Conservation (phyloP, 140 eudicot species). For the Cichorium intybus region DNA sequence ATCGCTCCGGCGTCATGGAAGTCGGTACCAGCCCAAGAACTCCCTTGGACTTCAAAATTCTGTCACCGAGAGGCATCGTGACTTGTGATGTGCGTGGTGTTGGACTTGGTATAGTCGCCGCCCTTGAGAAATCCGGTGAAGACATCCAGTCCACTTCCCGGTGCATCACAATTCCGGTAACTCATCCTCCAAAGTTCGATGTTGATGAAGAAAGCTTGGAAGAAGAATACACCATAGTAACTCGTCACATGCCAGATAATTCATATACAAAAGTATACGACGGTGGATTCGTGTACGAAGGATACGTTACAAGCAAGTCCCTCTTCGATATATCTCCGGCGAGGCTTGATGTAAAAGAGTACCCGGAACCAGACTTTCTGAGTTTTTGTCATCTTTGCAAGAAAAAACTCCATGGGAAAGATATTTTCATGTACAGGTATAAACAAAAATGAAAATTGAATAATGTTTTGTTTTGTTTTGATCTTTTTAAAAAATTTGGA, state of each 20-base stretch:
- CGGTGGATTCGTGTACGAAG: background rate
- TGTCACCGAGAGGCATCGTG: constrained; percentile 53
- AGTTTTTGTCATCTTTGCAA: constrained; percentile 58
- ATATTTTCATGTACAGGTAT: constrained; percentile 84
- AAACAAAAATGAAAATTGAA: background rate
- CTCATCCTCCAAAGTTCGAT: constrained; percentile 15
- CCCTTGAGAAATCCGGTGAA: constrained; percentile 46
- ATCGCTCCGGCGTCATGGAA: constrained; percentile 15
- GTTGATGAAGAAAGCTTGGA: constrained; percentile 20
- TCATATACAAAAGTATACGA: constrained; percentile 45
- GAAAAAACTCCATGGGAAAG: constrained; percentile 66
- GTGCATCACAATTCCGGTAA: constrained; percentile 42
- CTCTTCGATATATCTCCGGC: constrained; percentile 55
- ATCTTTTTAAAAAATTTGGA: background rate
- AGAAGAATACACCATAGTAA: constrained; percentile 67
- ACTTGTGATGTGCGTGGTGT: constrained; percentile 51
- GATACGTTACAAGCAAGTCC: background rate
- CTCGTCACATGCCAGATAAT: constrained; percentile 42
- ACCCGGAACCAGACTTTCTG: constrained; percentile 45
- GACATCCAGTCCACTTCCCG: constrained; percentile 25
- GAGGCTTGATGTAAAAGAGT: constrained; percentile 21
- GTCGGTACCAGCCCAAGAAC: constrained; percentile 41
- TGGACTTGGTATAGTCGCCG: constrained; percentile 81
- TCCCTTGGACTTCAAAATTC: constrained; percentile 45
- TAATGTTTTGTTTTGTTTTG: background rate